Percentiles rank a stretch among this genome's conserved stretches.
phyloP scores from a whole-genome alignment of 176 grass and related monocot species.

The Musa acuminata region DNA sequence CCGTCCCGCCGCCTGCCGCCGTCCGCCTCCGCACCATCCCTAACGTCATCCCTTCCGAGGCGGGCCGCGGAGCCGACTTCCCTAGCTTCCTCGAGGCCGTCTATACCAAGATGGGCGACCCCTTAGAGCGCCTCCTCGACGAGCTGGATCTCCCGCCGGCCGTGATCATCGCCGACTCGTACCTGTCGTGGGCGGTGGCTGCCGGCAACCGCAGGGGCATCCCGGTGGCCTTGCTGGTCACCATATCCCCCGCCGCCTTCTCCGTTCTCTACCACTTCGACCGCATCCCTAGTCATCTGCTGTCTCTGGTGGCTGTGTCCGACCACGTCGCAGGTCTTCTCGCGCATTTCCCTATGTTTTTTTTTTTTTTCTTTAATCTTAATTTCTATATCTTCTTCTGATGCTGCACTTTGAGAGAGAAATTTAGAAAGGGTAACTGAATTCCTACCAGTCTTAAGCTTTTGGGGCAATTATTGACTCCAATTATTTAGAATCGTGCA shows the following conservation, averaged over 20 bases:
- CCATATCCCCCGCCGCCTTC: background rate
- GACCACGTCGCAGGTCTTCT: conserved; percentile 1
- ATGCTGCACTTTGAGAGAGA: no score
- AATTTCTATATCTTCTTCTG: background rate
- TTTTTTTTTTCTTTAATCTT: background rate
- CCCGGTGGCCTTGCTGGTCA: conserved; percentile 13
- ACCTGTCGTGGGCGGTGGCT: conserved; percentile 24
- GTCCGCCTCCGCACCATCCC: conserved; percentile 46
- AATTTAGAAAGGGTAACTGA: no score
- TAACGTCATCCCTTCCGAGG: conserved; percentile 62
- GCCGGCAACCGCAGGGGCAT: conserved; percentile 22
- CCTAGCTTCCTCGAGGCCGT: conserved; percentile 1
- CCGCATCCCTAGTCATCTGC: background rate
- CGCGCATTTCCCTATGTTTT: background rate
- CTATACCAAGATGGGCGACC: conserved; percentile 10
- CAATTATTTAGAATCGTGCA: no score
- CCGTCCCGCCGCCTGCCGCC: conserved; percentile 1
- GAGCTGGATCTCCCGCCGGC: background rate
- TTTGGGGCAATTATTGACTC: no score
- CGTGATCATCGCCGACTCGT: conserved; percentile 17
- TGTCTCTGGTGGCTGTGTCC: background rate
- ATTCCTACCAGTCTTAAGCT: no score
- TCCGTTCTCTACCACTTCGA: background rate
- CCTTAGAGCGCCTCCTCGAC: conserved; percentile 14
- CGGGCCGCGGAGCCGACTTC: conserved; percentile 35